These are phyloP conservation scores for Lumnitzera littorea DNA, from an alignment of 345 rosid genomes.

Conservation along the genomic window DNA sequence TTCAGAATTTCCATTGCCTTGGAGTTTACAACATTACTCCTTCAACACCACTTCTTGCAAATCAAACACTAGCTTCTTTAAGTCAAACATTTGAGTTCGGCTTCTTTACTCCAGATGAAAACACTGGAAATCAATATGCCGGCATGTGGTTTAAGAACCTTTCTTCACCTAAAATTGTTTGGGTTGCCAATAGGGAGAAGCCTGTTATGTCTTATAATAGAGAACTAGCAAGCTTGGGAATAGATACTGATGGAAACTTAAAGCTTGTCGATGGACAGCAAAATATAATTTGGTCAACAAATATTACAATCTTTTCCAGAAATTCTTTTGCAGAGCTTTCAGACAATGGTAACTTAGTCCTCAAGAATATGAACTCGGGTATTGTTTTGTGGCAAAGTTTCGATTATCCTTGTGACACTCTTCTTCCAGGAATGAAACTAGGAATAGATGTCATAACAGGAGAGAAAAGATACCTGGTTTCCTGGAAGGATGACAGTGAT, in stretches of 20 bases:
- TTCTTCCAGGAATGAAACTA: constrained; percentile 7
- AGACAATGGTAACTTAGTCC: constrained; percentile 8
- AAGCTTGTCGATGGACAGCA: constrained; percentile 9
- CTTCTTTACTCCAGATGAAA: constrained; percentile 14
- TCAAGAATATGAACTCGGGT: constrained; percentile 15
- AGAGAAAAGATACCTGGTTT: not conserved
- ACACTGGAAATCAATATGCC: constrained; percentile 15
- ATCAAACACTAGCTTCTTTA: constrained; percentile 3
- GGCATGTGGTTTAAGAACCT: constrained; percentile 28
- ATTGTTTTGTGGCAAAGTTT: constrained; percentile 16
- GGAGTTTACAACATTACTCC: too few relatives aligned
- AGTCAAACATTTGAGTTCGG: constrained; percentile 19
- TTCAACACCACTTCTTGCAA: not conserved
- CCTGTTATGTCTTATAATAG: constrained; percentile 21
- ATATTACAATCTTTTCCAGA: constrained; percentile 10
- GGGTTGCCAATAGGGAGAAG: constrained; percentile 30
- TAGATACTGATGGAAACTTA: constrained; percentile 13
- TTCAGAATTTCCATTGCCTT: too few relatives aligned
- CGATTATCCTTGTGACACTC: constrained; percentile 7
- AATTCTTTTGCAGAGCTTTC: too few relatives aligned
- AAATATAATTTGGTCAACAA: constrained; percentile 19
- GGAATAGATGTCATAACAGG: not conserved
- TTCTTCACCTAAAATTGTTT: constrained; percentile 10
- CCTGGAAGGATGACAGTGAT: not conserved
- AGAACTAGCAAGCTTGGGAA: not conserved